Evolutionary conservation across 2,329 filamentous ascomycete species (phyloP).

Genomic region (Alternaria brassicicola): DNA sequence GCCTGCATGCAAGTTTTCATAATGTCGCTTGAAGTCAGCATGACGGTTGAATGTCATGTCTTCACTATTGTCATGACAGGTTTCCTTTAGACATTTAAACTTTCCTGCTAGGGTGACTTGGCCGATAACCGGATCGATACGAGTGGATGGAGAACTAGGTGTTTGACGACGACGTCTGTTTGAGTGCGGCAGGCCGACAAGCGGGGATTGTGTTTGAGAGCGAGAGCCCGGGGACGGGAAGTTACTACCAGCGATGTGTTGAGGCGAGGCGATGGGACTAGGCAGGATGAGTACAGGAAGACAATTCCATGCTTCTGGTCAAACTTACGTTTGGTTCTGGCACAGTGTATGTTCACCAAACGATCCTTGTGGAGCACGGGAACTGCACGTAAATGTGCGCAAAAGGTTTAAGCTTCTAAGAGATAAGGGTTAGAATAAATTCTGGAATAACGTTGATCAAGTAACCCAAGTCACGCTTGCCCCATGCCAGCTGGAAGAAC

Average conservation of each 20-base stretch:
- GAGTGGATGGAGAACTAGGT: neutral
- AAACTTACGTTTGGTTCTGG: neutral
- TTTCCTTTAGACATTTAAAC: conserved; percentile 31
- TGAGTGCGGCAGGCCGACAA: neutral
- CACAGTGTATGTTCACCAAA: neutral
- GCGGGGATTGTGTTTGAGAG: neutral
- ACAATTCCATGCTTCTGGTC: neutral
- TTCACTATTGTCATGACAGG: conserved; percentile 15
- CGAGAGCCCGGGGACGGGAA: neutral
- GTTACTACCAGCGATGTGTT: neutral
- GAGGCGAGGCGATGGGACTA: neutral
- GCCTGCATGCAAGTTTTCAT: conserved; percentile 25
- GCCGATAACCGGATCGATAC: conserved; percentile 25
- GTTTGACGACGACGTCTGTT: neutral
- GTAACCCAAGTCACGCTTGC: neutral
- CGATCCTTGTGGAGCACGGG: neutral
- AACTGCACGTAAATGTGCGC: neutral
- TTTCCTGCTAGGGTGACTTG: conserved; percentile 30
- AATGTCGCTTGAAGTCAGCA: conserved; percentile 42
- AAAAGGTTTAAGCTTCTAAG: neutral
- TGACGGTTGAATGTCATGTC: conserved; percentile 34
- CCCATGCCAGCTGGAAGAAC: no score
- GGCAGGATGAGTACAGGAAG: neutral
- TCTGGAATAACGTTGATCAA: neutral
- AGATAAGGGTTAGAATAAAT: neutral